phyloP scores from a whole-genome alignment of 345 rosid genomes.

The Aethionema arabicum region DNA sequence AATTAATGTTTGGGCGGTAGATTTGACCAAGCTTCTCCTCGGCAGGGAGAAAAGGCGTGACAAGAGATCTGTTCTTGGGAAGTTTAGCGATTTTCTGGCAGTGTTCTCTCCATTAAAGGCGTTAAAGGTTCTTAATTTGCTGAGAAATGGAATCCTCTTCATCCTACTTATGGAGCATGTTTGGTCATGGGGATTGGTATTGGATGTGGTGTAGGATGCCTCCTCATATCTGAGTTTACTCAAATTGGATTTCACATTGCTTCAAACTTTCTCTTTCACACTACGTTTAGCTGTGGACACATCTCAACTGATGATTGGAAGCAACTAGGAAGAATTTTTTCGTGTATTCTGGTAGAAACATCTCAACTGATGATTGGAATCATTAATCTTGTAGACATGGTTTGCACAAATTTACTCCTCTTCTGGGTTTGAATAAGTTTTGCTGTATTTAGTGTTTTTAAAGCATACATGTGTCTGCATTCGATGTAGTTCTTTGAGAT shows the following conservation, averaged over 20 bases:
- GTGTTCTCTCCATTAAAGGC: too few species aligned
- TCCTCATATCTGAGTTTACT: neutral
- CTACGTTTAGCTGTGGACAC: slow-evolving; percentile 46
- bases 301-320: too few species aligned
- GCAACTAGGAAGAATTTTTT: slow-evolving; percentile 48
- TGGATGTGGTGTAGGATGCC: slow-evolving; percentile 97
- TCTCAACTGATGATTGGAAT: slow-evolving; percentile 48
- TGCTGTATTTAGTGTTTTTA: slow-evolving; percentile 13
- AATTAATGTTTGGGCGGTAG: too few species aligned
- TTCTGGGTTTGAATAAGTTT: slow-evolving; percentile 22
- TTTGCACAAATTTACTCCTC: slow-evolving; percentile 35
- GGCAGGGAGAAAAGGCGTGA: too few species aligned
- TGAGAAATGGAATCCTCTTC: slow-evolving; percentile 89
- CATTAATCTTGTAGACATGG: slow-evolving; percentile 89
- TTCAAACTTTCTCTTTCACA: neutral
- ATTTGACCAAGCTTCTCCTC: too few species aligned
- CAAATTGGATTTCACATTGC: neutral
- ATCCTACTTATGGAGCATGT: slow-evolving; percentile 82
- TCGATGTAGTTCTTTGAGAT: slow-evolving; percentile 86
- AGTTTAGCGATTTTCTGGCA: too few species aligned
- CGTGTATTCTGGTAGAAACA: slow-evolving; percentile 36
- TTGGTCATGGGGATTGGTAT: slow-evolving; percentile 95
- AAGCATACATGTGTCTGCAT: slow-evolving; percentile 18
- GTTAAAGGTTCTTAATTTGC: too few species aligned
- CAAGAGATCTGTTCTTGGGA: too few species aligned